Conservation (phyloP, 768 basidiomycete species). For the Suillus hirtellus region DNA sequence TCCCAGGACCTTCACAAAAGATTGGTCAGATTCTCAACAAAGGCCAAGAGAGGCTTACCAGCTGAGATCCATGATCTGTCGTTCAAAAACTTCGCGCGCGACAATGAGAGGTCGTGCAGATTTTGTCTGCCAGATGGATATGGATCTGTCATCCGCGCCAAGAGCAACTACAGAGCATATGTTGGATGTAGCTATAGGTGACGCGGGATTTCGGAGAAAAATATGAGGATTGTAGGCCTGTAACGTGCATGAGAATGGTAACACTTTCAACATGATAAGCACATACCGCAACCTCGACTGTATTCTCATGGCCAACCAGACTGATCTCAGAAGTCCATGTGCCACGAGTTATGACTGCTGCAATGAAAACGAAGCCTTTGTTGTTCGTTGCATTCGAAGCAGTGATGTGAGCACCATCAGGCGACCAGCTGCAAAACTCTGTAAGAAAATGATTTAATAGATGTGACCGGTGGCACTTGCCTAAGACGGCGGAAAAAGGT, state of each 20-base stretch:
- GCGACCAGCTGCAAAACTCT: constrained; percentile 80
- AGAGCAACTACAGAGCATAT: constrained; percentile 92
- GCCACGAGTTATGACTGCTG: constrained; percentile 88
- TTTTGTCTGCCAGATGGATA: constrained; percentile 97
- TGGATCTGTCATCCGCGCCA: constrained; percentile 89
- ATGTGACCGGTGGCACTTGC: constrained; percentile 37
- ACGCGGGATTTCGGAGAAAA: constrained; percentile 74
- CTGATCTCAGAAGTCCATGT: constrained; percentile 92
- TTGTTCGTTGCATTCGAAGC: constrained; percentile 97
- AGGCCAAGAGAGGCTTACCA: constrained; percentile 59
- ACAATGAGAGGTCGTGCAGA: constrained; percentile 89
- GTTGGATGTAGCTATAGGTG: constrained; percentile 73
- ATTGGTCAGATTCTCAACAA: constrained; percentile 3
- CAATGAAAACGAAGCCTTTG: constrained; percentile 95
- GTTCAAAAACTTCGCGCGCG: constrained; percentile 89
- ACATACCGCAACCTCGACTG: constrained; percentile 90
- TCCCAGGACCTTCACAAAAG: constrained; percentile 75
- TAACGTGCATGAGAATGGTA: constrained; percentile 11
- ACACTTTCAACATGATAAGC: not conserved
- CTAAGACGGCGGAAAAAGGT: constrained; percentile 93
- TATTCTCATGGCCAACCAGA: constrained; percentile 95
- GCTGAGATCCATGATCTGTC: constrained; percentile 93
- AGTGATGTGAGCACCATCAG: constrained; percentile 97
- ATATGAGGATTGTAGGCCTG: constrained; percentile 94
- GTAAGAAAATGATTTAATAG: not conserved